phyloP scores from a whole-genome alignment of 768 basidiomycete species.

The Kwoniella botswanensis region DNA sequence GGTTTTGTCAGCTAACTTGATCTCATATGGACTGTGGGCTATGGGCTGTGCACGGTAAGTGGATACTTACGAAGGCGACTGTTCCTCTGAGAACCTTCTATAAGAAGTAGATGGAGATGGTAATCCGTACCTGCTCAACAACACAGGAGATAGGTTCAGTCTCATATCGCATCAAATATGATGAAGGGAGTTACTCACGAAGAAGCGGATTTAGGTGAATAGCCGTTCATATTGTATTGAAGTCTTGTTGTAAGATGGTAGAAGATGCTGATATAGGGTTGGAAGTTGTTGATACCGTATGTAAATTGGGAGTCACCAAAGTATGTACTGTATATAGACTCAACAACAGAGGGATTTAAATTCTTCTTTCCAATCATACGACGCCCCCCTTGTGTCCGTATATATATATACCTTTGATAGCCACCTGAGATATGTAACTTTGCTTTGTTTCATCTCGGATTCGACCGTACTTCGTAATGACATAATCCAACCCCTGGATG shows the following conservation, averaged over 20 bases:
- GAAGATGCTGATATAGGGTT: neutral
- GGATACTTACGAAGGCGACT: neutral
- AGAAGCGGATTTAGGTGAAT: neutral
- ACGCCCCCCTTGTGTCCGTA: neutral
- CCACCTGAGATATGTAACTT: no score
- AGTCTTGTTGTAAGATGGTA: neutral
- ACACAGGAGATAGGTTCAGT: no score
- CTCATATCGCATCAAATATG: no score
- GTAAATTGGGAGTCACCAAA: no score
- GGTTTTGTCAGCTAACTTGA: neutral
- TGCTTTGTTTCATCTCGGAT: no score
- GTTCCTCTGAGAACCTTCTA: conserved; percentile 7
- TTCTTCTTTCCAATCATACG: neutral
- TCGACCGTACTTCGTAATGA: no score
- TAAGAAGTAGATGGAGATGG: conserved; percentile 1
- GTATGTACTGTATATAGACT: neutral
- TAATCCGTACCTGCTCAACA: neutral
- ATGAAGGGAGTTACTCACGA: neutral
- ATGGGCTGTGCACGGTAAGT: no score
- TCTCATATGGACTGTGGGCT: neutral
- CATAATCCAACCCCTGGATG: no score
- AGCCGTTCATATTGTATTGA: conserved; percentile 5
- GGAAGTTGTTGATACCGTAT: neutral
- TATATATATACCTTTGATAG: neutral
- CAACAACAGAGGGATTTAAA: neutral